Evolutionary conservation across 164 flowering plant genomes (phyloP).

Genomic region (Nymphaea thermarum): DNA sequence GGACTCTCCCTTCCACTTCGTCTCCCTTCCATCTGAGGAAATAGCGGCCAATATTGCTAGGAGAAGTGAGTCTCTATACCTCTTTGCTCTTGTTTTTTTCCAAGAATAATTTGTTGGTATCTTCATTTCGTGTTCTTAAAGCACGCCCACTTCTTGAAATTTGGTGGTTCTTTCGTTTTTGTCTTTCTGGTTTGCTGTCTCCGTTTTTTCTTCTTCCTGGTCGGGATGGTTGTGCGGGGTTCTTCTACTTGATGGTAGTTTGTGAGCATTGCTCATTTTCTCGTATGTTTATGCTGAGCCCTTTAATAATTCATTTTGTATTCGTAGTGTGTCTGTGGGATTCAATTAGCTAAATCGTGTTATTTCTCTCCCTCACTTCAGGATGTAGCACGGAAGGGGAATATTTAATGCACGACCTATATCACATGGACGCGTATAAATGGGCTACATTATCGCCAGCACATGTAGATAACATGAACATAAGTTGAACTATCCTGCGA

Average conservation of each 20-base stretch:
- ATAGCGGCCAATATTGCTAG: slow-evolving; percentile 56
- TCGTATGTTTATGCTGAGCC: neutral
- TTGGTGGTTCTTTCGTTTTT: neutral
- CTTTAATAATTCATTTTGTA: neutral
- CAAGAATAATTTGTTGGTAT: neutral
- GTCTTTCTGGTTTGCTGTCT: neutral
- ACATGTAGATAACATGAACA: too few relatives aligned
- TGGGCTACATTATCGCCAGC: too few relatives aligned
- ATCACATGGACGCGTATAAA: too few relatives aligned
- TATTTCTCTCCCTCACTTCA: too few relatives aligned
- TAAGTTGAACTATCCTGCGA: too few relatives aligned
- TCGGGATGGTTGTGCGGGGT: neutral
- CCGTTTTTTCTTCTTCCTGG: neutral
- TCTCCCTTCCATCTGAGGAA: slow-evolving; percentile 72
- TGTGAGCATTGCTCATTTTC: neutral
- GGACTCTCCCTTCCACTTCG: slow-evolving; percentile 89
- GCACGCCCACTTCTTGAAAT: neutral
- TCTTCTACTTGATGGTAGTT: too few relatives aligned
- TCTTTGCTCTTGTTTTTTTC: neutral
- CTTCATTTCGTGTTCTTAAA: neutral
- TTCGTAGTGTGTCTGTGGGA: neutral
- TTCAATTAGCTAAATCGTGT: neutral
- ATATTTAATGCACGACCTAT: too few relatives aligned
- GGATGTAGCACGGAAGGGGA: too few relatives aligned
- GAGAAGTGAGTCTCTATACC: slow-evolving; percentile 41